phyloP scores from a whole-genome alignment of 257 asterid species.

The Nicotiana tabacum region DNA sequence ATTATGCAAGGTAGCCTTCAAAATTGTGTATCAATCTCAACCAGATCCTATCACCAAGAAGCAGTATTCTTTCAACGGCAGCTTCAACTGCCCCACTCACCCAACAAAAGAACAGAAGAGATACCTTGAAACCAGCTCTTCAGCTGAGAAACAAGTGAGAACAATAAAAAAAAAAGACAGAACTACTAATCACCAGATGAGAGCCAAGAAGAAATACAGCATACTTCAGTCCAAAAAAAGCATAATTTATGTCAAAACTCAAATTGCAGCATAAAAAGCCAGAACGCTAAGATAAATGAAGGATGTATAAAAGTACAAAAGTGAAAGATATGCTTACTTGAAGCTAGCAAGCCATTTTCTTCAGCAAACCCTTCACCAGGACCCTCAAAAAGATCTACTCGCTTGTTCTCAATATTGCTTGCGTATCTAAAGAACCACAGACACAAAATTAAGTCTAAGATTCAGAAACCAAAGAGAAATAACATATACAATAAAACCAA shows the following conservation, averaged over 20 bases:
- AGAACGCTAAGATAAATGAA: not conserved
- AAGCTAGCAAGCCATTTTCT: constrained; percentile 88
- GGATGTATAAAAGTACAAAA: not conserved
- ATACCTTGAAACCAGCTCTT: not conserved
- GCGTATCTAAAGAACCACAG: constrained; percentile 59
- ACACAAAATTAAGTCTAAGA: constrained; percentile 10
- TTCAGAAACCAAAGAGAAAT: not conserved
- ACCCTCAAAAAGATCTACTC: constrained; percentile 93
- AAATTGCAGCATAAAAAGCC: not conserved
- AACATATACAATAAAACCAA: not conserved
- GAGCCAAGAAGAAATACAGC: not conserved
- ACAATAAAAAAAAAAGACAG: not conserved
- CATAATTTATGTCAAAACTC: not conserved
- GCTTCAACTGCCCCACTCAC: not conserved
- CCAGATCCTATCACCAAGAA: not conserved
- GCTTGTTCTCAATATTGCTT: constrained; percentile 78
- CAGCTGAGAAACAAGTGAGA: not conserved
- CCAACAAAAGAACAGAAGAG: not conserved
- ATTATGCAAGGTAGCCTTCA: not conserved
- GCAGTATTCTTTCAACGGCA: not conserved
- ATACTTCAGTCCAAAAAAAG: not conserved
- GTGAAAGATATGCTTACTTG: constrained; percentile 48
- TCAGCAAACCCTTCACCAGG: constrained; percentile 89
- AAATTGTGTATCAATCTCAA: not conserved
- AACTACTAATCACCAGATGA: not conserved